phyloP scores from a whole-genome alignment of 805 yeast genomes.

The Lachancea thermotolerans region DNA sequence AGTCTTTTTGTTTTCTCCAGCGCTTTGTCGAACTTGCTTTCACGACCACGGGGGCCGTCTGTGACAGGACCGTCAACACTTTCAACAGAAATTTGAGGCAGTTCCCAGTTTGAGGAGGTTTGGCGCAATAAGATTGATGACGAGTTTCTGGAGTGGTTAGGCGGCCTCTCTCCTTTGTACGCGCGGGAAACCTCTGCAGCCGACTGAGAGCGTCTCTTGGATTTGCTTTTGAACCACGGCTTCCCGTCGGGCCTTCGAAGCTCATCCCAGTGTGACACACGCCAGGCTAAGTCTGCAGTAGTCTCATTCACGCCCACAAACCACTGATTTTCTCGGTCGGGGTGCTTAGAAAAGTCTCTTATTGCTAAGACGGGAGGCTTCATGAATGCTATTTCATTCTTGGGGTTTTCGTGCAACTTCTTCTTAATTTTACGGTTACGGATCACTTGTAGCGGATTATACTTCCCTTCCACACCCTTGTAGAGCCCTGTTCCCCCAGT shows the following conservation, averaged over 20 bases:
- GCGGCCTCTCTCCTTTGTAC: slow-evolving; percentile 1
- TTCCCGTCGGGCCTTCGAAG: slow-evolving; percentile 25
- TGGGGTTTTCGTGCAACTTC: slow-evolving; percentile 37
- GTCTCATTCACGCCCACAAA: slow-evolving; percentile 56
- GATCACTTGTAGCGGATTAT: slow-evolving; percentile 78
- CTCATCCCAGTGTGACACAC: slow-evolving; percentile 30
- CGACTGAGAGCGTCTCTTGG: slow-evolving; percentile 2
- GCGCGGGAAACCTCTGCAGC: neutral
- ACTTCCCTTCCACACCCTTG: slow-evolving; percentile 57
- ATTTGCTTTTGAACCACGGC: slow-evolving; percentile 17
- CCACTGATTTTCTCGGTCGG: slow-evolving; percentile 49
- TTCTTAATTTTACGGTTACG: slow-evolving; percentile 59
- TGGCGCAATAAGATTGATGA: neutral
- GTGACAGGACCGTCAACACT: slow-evolving; percentile 8
- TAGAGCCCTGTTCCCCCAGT: slow-evolving; percentile 22
- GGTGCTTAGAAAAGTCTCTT: slow-evolving; percentile 46
- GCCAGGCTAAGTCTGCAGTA: slow-evolving; percentile 52
- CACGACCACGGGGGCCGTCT: slow-evolving; percentile 11
- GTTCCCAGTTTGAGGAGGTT: slow-evolving; percentile 3
- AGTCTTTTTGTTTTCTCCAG: slow-evolving; percentile 16
- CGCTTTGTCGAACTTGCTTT: slow-evolving; percentile 21
- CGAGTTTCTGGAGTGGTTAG: neutral
- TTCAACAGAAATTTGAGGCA: slow-evolving; percentile 10
- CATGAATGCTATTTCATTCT: slow-evolving; percentile 39
- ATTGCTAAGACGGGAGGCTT: slow-evolving; percentile 55